A percentile compares a stretch with the other conserved stretches of the same genome.
phyloP scores from a whole-genome alignment of 2,329 filamentous ascomycete species.

The Fusarium sp. region DNA sequence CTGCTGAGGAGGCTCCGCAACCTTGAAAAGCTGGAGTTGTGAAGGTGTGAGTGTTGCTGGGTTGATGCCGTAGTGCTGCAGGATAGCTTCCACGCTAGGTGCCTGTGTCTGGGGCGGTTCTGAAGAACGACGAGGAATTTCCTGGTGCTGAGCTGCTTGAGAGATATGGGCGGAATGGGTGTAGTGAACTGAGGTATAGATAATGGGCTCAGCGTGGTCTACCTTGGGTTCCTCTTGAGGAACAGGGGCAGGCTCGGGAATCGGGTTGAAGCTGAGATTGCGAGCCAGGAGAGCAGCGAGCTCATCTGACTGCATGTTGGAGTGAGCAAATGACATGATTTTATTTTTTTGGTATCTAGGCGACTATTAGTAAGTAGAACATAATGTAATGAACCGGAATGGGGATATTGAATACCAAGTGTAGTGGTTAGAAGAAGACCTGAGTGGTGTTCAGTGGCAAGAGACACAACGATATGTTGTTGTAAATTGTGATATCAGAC shows the following conservation, averaged over 20 bases:
- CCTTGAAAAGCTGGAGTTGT: constrained; percentile 83
- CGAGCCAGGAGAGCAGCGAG: constrained; percentile 83
- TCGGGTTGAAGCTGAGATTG: constrained; percentile 75
- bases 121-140: constrained; percentile 62
- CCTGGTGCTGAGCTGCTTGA: constrained; percentile 51
- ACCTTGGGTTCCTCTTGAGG: constrained; percentile 51
- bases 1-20: constrained; percentile 79
- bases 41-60: constrained; percentile 76
- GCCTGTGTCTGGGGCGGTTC: constrained; percentile 64
- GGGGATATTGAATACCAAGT: constrained; percentile 31
- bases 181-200: constrained; percentile 86
- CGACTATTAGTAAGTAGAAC: constrained; percentile 28
- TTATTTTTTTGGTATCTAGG: constrained; percentile 17
- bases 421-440: constrained; percentile 1
- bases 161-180: constrained; percentile 78
- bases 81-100: constrained; percentile 67
- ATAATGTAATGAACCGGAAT: background rate
- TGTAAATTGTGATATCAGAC: constrained; percentile 6
- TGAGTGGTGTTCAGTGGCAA: constrained; percentile 1
- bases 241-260: constrained; percentile 30
- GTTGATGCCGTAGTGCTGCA: constrained; percentile 77
- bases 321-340: constrained; percentile 58
- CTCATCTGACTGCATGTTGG: constrained; percentile 78
- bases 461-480: background rate
- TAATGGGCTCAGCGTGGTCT: constrained; percentile 61